Evolutionary conservation across 345 rosid species (phyloP).

Genomic region (Camelina laxa): DNA sequence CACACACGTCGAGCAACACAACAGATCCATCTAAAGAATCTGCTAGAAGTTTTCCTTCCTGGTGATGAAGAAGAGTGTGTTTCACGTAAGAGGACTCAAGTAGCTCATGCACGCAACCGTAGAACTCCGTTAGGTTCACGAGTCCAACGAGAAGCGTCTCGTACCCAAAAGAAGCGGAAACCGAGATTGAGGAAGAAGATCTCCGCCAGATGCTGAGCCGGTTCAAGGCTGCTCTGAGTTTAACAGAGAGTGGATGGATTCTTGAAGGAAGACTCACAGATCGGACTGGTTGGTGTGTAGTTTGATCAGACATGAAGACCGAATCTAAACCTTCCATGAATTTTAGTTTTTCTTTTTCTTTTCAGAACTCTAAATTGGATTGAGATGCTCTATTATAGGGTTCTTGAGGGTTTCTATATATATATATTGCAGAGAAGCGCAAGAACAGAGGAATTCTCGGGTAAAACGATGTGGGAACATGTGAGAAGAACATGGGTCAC

Average conservation of each 20-base stretch:
- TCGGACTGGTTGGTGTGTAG: conserved; percentile 43
- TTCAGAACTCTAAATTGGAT: conserved; percentile 4
- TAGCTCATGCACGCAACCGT: conserved; percentile 45
- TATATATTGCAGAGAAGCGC: conserved; percentile 13
- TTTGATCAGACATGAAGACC: conserved; percentile 5
- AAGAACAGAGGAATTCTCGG: conserved; percentile 4
- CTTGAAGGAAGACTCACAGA: conserved; percentile 59
- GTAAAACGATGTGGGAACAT: conserved; percentile 23
- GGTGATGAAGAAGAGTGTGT: conserved; percentile 32
- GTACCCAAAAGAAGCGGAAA: conserved; percentile 30
- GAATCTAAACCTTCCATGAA: conserved; percentile 16
- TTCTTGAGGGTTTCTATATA: conserved; percentile 32
- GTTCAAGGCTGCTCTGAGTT: conserved; percentile 47
- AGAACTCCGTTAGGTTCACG: conserved; percentile 51
- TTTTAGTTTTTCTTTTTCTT: neutral
- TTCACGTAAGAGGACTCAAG: conserved; percentile 43
- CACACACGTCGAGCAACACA: conserved; percentile 50
- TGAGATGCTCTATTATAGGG: conserved; percentile 20
- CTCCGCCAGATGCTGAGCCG: conserved; percentile 45
- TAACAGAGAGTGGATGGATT: conserved; percentile 47
- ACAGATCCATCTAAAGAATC: conserved; percentile 48
- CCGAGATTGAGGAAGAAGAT: conserved; percentile 36
- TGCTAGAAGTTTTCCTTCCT: conserved; percentile 43
- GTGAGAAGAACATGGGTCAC: conserved; percentile 39
- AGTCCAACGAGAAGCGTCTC: conserved; percentile 48